Evolutionary conservation across 345 rosid genomes (phyloP), one percentile per base, ranked within the genome.

Genomic region (Diplotaxis tenuifolia): DNA sequence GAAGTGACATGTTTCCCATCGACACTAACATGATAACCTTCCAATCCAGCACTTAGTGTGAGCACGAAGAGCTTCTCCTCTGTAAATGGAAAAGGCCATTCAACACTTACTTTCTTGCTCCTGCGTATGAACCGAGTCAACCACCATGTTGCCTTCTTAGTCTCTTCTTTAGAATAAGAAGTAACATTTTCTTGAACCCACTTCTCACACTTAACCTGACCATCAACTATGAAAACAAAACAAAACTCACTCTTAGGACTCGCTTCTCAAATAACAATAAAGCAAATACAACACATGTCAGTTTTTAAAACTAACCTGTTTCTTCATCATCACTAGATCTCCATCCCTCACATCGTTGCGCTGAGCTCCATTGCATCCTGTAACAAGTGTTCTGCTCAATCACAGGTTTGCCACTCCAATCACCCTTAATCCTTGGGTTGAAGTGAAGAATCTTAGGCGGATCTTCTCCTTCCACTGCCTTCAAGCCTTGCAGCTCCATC

Each of bases 301-400:
- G 65, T 19, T n/a, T 12, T 31, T 16, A 1, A 2, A 4, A 75
- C 86, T 80, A 14, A 90, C 96, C 86, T 40, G 86, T 84, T 72
- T 90, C 93, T 62, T 86, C 96, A 58, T 88, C 87, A 45, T 86
- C 84, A 74, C 56, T 81, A 18, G 96, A 86, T 45, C 78, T 80
- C 90, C 89, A 83, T 3, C 96, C 92, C 64, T 90, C 90, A 60
- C 92, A 90, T 8, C 91, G 74, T 78, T 81, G 77, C 0, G 91
- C 85, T 1, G 75, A 53, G 14, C 93, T 88, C 93, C 93, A 88
- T 75, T 90, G 93, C 92, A 86, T 86, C 67, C 90, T 74, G 38
- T 88, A 90, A 60, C 96, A 90, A 70, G 90, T 88, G 74, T 90
- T 90, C 83, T 79, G 91, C 78, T 90, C 96, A 73, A 90, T 88